Evolutionary conservation across 2,329 filamentous ascomycete genomes (phyloP), one percentile per base, ranked within the genome.

Genomic region (Neocatenulostroma microsporum): DNA sequence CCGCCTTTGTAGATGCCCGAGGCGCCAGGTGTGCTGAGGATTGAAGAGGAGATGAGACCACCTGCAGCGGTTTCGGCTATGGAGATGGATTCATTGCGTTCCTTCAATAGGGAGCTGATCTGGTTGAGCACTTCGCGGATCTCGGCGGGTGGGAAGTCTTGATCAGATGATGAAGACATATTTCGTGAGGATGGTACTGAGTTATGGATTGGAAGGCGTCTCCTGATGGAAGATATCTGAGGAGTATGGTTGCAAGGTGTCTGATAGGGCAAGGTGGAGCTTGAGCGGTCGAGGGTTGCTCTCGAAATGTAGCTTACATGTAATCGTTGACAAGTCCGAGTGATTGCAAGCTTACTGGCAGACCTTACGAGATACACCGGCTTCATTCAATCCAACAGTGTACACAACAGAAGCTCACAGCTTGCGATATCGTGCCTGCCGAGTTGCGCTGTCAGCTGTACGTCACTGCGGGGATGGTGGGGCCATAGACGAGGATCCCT

Each of bases 51-150:
- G 40, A 80, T 72, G 20, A 82, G 66, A 11, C 77, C 77, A 21
- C 77, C 77, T 7, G 76, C 73, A 31, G 76, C 76, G 14, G 76
- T 80, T 56, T 80, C 77, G 36, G 73, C 76, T 24, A 80, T 70
- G 40, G 69, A 72, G 45, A 80, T 64, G 21, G 68, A 77, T 52
- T 78, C 71, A 41, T 69, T 66, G 37, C 67, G 67, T 28, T 70
- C 62, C 46, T 70, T 73, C 25, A 80, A 65, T 25, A 78, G 64
- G 2, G 57, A 51, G 3, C 68, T 65, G 18, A 79, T 65, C 57
- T 76, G 69, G 21, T 56, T 47, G 10, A 68, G 60, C 20, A 74
- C 58, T 4, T 58, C 51, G 11, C 56, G 61, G 34, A 76, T 49
- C 30, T 58, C 50, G 17, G 51, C 39, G 18, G 67, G 65, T 19